Percentiles rank a stretch among this genome's conserved stretches.
Conservation (phyloP, 257 asterid species). For the Asclepias syriaca region DNA sequence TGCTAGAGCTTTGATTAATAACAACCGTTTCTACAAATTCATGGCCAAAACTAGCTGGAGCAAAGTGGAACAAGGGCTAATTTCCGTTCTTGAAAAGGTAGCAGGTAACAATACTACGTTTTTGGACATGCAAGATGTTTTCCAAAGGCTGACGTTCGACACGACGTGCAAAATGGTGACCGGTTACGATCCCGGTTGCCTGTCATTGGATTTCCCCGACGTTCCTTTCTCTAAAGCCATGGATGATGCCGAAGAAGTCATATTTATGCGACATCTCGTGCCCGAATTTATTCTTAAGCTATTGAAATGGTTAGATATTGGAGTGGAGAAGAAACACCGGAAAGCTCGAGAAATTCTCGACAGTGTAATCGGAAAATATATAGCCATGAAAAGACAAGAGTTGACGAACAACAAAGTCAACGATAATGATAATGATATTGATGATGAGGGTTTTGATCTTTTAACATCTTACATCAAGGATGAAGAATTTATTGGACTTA, state of each 20-base stretch:
- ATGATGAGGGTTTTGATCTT: constrained; percentile 28
- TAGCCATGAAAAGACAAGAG: constrained; percentile 22
- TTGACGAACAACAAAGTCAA: background rate
- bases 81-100: constrained; percentile 34
- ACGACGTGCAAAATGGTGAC: constrained; percentile 39
- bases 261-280: constrained; percentile 43
- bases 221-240: constrained; percentile 50
- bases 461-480: constrained; percentile 34
- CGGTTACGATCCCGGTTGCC: constrained; percentile 48
- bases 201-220: constrained; percentile 29
- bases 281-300: constrained; percentile 38
- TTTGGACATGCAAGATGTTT: constrained; percentile 47
- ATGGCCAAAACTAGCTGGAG: constrained; percentile 26
- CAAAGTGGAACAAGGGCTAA: constrained; percentile 38
- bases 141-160: constrained; percentile 48
- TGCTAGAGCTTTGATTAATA: constrained; percentile 34
- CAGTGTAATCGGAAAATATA: constrained; percentile 26
- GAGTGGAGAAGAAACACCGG: constrained; percentile 32
- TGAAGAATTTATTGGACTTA: constrained; percentile 11
- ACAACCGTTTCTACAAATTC: constrained; percentile 29
- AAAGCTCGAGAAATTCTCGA: constrained; percentile 33
- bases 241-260: constrained; percentile 51
- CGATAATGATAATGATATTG: background rate
- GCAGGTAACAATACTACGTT: background rate
- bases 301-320: constrained; percentile 38